Base-by-base conservation (phyloP, 1,284 basidiomycete genomes). In the Moesziomyces aphidis region DNA sequence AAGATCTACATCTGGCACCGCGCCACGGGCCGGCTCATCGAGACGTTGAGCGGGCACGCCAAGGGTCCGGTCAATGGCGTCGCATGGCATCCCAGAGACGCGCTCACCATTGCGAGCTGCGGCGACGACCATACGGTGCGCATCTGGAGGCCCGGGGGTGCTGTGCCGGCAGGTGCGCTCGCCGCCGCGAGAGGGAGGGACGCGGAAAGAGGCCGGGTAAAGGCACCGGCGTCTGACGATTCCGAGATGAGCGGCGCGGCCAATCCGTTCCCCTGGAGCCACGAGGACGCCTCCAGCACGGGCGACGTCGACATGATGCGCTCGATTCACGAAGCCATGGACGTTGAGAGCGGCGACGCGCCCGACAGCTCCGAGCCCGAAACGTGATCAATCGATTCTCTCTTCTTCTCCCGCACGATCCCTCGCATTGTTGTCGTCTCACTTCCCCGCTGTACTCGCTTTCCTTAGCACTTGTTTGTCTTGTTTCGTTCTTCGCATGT, bases 1-100 rank as follows among this genome's bases (percentile, higher is more conserved):
- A 82, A 94, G 93, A 97, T 86, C 52, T 97, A 97, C 86, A 89
- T 98, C 23, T 99, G 96, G 95, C 93, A 98, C 85, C 91, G 92
- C 55, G 91, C 93, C 77, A 91, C 91, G 4, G 92, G 92, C 0
- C 87, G 89, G 0, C 88, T 95, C 47, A 88, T 99, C 26, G 93
- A 97, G 85, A 89, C 91, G 24, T 88, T 98, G 1, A 85, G 88
- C 1, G 96, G 95, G 0, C 97, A 99, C 79, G 91, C 90, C 17
- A 85, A 86, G 53, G 94, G 94, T 43, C 92, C 91, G 63, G 95
- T 99, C 66, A 99, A 98, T 85, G 91, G 92, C 21, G 95, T 99
- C 11, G 92, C 94, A 17, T 99, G 97, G 97, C 96, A 97, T 85
- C 94, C 94, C 0, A 81, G 84, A 24, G 88, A 87, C 66, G 90